Conservation (phyloP, 225 moss, liverwort and hornwort genomes). For the Straminergon stramineum region DNA sequence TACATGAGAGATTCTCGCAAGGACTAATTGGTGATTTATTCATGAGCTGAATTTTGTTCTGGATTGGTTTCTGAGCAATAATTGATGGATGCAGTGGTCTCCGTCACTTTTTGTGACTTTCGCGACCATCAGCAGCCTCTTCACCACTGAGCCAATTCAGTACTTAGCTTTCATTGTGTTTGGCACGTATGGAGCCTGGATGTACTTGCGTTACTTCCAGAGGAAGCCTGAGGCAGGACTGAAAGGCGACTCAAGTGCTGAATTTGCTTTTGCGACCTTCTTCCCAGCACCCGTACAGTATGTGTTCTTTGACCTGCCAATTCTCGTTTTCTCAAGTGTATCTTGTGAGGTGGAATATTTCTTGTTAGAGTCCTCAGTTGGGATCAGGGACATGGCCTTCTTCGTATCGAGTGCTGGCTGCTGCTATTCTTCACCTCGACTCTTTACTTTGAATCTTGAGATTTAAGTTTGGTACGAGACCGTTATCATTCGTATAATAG, state of each 20-base stretch:
- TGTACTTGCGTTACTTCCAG: slow-evolving; percentile 85
- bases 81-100: slow-evolving; percentile 55
- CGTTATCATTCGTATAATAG: neutral
- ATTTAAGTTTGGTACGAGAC: neutral
- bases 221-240: slow-evolving; percentile 75
- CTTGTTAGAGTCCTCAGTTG: neutral
- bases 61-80: neutral
- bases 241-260: slow-evolving; percentile 79
- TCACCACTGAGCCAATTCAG: slow-evolving; percentile 46
- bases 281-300: slow-evolving; percentile 66
- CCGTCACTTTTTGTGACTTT: slow-evolving; percentile 44
- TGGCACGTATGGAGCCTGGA: slow-evolving; percentile 84
- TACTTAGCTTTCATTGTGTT: slow-evolving; percentile 71
- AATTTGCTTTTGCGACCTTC: slow-evolving; percentile 82
- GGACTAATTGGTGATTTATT: neutral
- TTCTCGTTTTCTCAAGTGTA: neutral
- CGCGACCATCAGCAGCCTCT: slow-evolving; percentile 30
- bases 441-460: neutral
- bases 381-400: neutral
- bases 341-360: neutral
- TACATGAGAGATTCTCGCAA: neutral
- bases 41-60: neutral
- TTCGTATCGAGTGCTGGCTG: neutral
- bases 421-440: neutral
- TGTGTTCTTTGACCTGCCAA: neutral